phyloP scores from a whole-genome alignment of 1,139 yeast genomes.

The Candida dubliniensis region DNA sequence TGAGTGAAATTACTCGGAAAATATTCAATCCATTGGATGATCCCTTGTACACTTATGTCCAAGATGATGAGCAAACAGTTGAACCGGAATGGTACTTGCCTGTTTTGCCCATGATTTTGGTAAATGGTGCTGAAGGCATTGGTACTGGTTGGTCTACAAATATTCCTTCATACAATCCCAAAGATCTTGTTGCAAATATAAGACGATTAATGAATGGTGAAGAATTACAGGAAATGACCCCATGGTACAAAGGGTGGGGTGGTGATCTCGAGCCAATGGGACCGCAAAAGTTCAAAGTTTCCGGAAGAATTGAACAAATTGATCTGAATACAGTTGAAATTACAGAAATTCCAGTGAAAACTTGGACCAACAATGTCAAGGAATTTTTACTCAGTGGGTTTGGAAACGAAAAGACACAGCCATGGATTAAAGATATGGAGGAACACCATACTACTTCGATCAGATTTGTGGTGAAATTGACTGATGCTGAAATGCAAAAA shows the following conservation, averaged over 20 bases:
- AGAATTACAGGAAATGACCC: slow-evolving; percentile 70
- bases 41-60: slow-evolving; percentile 73
- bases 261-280: slow-evolving; percentile 71
- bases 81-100: slow-evolving; percentile 98
- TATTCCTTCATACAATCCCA: slow-evolving; percentile 88
- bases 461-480: slow-evolving; percentile 72
- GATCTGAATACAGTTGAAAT: slow-evolving; percentile 83
- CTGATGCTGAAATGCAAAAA: slow-evolving; percentile 80
- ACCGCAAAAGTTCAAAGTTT: slow-evolving; percentile 67
- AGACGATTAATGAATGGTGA: slow-evolving; percentile 73
- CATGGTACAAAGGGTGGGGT: slow-evolving; percentile 97
- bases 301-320: slow-evolving; percentile 78
- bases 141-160: slow-evolving; percentile 99
- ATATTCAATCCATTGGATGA: slow-evolving; percentile 82
- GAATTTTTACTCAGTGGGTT: slow-evolving; percentile 77
- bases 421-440: slow-evolving; percentile 94
- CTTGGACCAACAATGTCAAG: slow-evolving; percentile 91
- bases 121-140: slow-evolving; percentile 97
- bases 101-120: slow-evolving; percentile 85
- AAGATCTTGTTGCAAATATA: slow-evolving; percentile 74
- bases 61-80: slow-evolving; percentile 91
- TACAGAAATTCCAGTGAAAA: slow-evolving; percentile 87
- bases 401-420: slow-evolving; percentile 67
- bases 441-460: slow-evolving; percentile 89
- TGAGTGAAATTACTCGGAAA: slow-evolving; percentile 70